A percentile compares a stretch with the other conserved stretches of the same genome.
These are phyloP conservation scores for Pyrus bretschneideri DNA, from an alignment of 306 rosid species.

Conservation along the genomic window DNA sequence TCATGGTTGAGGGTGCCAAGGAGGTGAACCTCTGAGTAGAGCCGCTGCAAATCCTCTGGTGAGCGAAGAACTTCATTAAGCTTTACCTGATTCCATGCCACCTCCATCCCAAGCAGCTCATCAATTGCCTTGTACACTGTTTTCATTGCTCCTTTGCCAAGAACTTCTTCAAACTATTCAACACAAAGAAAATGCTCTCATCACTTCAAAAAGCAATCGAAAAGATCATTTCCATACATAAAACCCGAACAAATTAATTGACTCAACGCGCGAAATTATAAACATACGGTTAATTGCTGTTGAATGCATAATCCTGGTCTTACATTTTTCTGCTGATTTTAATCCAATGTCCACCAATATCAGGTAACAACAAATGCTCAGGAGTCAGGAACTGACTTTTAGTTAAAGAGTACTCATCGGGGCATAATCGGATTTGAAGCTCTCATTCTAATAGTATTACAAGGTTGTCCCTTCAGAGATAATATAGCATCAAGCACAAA, in stretches of 20 bases:
- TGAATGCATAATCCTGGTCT: not conserved
- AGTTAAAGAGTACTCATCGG: not conserved
- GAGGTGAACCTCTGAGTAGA: constrained; percentile 90
- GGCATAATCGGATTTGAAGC: not conserved
- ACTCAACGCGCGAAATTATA: not conserved
- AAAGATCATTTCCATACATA: not conserved
- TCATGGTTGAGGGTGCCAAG: constrained; percentile 79
- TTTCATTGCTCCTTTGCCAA: constrained; percentile 92
- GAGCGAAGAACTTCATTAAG: constrained; percentile 60
- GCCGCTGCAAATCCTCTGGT: constrained; percentile 75
- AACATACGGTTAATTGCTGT: not conserved
- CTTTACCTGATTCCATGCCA: constrained; percentile 84
- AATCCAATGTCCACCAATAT: not conserved
- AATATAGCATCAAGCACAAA: not conserved
- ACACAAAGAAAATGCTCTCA: not conserved
- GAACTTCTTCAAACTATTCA: constrained; percentile 56
- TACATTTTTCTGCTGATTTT: not conserved
- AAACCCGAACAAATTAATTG: not conserved
- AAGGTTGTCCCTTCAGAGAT: not conserved
- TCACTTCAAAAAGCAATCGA: not conserved
- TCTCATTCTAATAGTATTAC: not conserved
- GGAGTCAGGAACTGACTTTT: not conserved
- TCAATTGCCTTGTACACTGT: constrained; percentile 87
- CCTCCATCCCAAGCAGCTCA: constrained; percentile 75
- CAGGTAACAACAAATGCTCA: not conserved